Base-by-base conservation (phyloP, 805 yeast species). In the Suhomyces pyralidae region DNA sequence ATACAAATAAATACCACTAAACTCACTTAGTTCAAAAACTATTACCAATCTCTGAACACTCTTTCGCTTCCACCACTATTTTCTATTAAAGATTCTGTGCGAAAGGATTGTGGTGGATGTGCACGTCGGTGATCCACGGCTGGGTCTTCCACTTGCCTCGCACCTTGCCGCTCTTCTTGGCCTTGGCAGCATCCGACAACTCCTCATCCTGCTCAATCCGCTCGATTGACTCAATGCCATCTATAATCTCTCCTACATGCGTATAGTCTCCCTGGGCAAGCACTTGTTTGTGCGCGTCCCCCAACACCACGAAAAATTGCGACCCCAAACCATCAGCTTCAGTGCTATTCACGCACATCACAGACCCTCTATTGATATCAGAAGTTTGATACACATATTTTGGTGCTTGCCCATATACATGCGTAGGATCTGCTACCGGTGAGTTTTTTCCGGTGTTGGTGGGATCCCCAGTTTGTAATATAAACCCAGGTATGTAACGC, bases 391-490 rank as follows among this genome's bases (percentile, higher is more conserved):
- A 14, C 3, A n/a, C n/a, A 4, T 5, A 17, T 19, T n/a, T 24
- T 1, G 14, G 20, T 8, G 17, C n/a, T 4, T 38, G 14, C 1
- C 24, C 42, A n/a, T 26, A 28, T 7, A 43, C 44, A 25, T 52
- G 20, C 2, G 8, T 15, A 1, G 48, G n/a, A 25, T 53, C 60
- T 12, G 63, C 63, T 3, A 51, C 40, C 5, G 30, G 42, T 5
- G 61, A 58, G 3, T 32, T 17, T 45, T 54, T 58, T 1, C 63
- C 63, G 3, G 55, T 45, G 28, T 60, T 58, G 19, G 59, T 46
- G 7, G 63, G 57, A 42, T 62, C 64, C n/a, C 66, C 66, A 2
- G 62, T 55, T 38, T 63, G 66, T 22, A 63, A 40, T 8, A 63
- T 61, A 40, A 63, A 59, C 5, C 50, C 51, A 5, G 62, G 58